phyloP scores from a whole-genome alignment of 805 yeast species.

The Dipodascopsis uninucleata region DNA sequence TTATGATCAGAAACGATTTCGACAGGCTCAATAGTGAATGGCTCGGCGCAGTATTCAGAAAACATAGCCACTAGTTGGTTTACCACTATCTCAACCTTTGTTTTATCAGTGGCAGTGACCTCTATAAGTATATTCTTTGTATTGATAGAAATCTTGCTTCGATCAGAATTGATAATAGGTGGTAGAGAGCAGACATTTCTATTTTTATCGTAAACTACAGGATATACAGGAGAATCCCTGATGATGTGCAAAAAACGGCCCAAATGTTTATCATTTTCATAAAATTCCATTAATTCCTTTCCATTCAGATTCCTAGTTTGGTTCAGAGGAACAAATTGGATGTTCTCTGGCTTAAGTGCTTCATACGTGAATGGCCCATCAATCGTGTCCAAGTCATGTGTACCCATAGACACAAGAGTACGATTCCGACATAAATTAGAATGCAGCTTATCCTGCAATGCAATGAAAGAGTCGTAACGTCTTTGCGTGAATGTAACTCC shows the following conservation, averaged over 20 bases:
- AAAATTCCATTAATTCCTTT: conserved; percentile 76
- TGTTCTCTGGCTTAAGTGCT: conserved; percentile 73
- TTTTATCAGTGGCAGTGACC: conserved; percentile 89
- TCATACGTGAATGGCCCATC: conserved; percentile 82
- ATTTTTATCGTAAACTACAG: conserved; percentile 77
- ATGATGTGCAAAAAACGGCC: conserved; percentile 87
- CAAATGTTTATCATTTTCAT: conserved; percentile 83
- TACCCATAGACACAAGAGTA: conserved; percentile 96
- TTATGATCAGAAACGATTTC: conserved; percentile 80
- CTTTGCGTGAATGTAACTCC: conserved; percentile 77
- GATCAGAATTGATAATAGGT: conserved; percentile 92
- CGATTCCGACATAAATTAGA: conserved; percentile 94
- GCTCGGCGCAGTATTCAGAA: conserved; percentile 74
- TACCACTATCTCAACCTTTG: conserved; percentile 89
- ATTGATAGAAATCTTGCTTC: conserved; percentile 77
- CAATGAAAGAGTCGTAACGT: conserved; percentile 88
- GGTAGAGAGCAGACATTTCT: conserved; percentile 87
- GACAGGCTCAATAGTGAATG: conserved; percentile 83
- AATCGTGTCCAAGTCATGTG: conserved; percentile 86
- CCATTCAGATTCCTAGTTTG: conserved; percentile 59
- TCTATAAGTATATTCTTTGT: conserved; percentile 90
- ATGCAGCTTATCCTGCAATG: conserved; percentile 94
- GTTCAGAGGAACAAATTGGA: conserved; percentile 47
- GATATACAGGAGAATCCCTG: conserved; percentile 82
- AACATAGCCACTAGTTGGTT: conserved; percentile 95